Evolutionary conservation across 495 filamentous ascomycete species (phyloP).

Genomic region (Alectoria sarmentosa): DNA sequence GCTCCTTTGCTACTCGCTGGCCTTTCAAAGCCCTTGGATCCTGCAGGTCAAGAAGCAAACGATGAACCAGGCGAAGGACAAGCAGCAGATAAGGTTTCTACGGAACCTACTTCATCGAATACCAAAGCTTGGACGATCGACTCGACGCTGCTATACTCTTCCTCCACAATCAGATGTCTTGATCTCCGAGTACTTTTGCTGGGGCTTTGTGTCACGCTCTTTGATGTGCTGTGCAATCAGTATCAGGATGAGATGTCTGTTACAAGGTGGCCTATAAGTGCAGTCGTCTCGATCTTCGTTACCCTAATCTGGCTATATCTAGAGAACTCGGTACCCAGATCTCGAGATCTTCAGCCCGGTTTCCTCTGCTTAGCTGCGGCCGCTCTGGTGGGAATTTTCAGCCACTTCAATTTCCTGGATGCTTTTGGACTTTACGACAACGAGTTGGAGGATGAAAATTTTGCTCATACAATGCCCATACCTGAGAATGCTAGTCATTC

Average conservation of each 20-base stretch:
- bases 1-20: conserved; percentile 1
- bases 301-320: background rate
- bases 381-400: background rate
- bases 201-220: background rate
- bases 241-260: background rate
- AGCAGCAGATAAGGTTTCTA: background rate
- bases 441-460: background rate
- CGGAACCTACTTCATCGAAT: background rate
- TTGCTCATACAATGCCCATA: background rate
- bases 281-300: background rate
- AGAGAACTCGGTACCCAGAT: background rate
- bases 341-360: background rate
- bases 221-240: background rate
- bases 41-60: too few species aligned
- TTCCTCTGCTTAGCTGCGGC: background rate
- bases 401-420: background rate
- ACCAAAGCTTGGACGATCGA: background rate
- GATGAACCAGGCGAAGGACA: background rate
- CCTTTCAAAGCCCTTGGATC: background rate
- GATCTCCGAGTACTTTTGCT: background rate
- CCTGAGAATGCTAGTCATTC: background rate
- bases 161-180: background rate
- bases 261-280: background rate
- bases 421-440: background rate
- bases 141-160: background rate